Evolutionary conservation across 352 stramenopile species (phyloP).

Genomic region (Pythium brassicae): DNA sequence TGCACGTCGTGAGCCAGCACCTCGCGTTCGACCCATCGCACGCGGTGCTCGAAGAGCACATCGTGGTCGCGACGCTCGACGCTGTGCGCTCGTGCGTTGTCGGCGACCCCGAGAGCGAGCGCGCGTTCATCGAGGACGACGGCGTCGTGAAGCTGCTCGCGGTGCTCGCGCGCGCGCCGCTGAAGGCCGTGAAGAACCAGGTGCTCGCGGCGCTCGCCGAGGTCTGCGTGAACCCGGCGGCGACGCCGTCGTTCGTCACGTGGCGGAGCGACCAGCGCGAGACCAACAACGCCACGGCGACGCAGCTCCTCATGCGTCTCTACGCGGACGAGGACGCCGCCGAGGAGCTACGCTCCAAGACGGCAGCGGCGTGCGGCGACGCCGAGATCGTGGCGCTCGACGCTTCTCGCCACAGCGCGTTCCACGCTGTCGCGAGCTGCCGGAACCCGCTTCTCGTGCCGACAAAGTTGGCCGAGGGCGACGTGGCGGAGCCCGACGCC

Average conservation of each 20-base stretch:
- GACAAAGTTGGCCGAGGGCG: background rate
- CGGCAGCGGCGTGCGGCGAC: background rate
- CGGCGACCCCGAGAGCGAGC: conserved; percentile 46
- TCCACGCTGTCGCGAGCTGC: conserved; percentile 48
- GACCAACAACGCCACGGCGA: conserved; percentile 44
- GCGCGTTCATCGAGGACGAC: conserved; percentile 50
- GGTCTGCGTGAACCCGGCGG: conserved; percentile 65
- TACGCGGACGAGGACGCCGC: conserved; percentile 58
- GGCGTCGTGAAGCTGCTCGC: conserved; percentile 58
- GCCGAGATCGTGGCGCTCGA: conserved; percentile 19
- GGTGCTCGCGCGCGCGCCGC: conserved; percentile 37
- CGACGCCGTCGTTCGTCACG: conserved; percentile 55
- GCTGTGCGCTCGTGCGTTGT: conserved; percentile 62
- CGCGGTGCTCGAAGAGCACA: conserved; percentile 60
- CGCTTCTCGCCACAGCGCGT: conserved; percentile 37
- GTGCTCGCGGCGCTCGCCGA: conserved; percentile 57
- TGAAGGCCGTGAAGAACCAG: conserved; percentile 56
- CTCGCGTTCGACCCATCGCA: conserved; percentile 48
- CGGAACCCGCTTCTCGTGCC: conserved; percentile 37
- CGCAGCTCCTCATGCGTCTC: conserved; percentile 59
- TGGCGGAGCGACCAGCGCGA: conserved; percentile 53
- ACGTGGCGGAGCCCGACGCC: background rate
- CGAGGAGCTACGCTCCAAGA: conserved; percentile 21
- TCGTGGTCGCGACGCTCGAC: conserved; percentile 60
- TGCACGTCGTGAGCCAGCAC: conserved; percentile 33